Evolutionary conservation across 495 filamentous ascomycete genomes (phyloP), one percentile per base, ranked within the genome.

Genomic region (Xanthoparmelia taractica): DNA sequence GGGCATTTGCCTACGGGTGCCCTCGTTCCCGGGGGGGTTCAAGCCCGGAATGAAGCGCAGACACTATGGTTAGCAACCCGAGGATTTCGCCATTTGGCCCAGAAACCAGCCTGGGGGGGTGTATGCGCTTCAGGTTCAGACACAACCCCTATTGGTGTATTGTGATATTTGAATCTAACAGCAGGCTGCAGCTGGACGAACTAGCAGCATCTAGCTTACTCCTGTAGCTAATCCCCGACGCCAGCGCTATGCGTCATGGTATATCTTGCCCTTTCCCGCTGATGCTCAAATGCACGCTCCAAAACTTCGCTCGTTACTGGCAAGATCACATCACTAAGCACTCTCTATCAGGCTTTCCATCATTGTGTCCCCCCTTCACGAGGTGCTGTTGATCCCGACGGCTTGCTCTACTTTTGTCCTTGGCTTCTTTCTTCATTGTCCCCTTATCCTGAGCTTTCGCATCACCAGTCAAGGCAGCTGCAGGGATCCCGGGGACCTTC

Each of bases 281-380:
- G 31, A 23, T 55, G 36, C 41, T 18, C 38, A 41, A 25, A 43
- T 45, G 18, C 38, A 29, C 47, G 12, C 60, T 56, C 41, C 15
- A 36, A 63, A 25, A 25, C 12, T 41, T 63, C 36, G 4, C 11
- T 25, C 36, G 13, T 15, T 55, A 17, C 11, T 12, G 23, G 38
- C 60, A 55, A 41, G n/a, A 18, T 67, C 54, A 85, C 79, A 85
- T 83, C 47, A 85, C 72, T 36, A 75, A 66, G 75, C 90, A 95
- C 70, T 93, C 89, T 56, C 89, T 77, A 59, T 95, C 90, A 11
- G 84, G 83, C 55, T 74, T 79, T 38, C 77, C 73, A 70, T 76
- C 78, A 61, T 75, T 76, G 63, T 71, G 74, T 66, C 77, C 68
- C 67, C 74, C 68, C 65, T 77, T 70, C 38, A 68, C 62, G 70